phyloP scores from a whole-genome alignment of 2,329 filamentous ascomycete genomes.

The Claviceps sp. region DNA sequence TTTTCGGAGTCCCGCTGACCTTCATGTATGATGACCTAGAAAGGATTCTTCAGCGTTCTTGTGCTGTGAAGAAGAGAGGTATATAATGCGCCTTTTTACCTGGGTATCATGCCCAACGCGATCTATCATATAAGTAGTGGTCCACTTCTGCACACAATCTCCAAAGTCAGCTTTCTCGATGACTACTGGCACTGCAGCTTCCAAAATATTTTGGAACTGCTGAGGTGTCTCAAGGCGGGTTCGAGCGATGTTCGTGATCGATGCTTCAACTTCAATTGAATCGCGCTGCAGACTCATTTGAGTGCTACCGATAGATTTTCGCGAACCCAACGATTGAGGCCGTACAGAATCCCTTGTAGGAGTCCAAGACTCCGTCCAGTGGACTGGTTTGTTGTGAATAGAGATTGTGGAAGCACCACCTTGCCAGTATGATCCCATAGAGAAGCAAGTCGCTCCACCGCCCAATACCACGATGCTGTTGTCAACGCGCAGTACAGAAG shows the following conservation, averaged over 20 bases:
- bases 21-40: conserved; percentile 60
- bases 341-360: background rate
- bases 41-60: background rate
- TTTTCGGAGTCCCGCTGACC: conserved; percentile 37
- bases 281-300: background rate
- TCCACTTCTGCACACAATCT: conserved; percentile 54
- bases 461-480: conserved; percentile 51
- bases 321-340: conserved; percentile 16
- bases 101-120: conserved; percentile 47
- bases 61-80: background rate
- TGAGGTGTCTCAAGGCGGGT: conserved; percentile 34
- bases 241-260: conserved; percentile 31
- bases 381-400: background rate
- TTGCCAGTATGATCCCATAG: conserved; percentile 81
- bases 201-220: conserved; percentile 48
- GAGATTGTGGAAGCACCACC: conserved; percentile 37
- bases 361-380: background rate
- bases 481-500: conserved; percentile 37
- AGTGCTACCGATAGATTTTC: conserved; percentile 10
- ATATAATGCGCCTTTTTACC: conserved; percentile 26
- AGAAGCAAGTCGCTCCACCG: conserved; percentile 80
- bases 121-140: conserved; percentile 49
- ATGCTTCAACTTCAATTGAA: conserved; percentile 6
- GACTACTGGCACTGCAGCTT: conserved; percentile 40
- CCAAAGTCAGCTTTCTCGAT: conserved; percentile 55